Conservation (phyloP, 108 stramenopile species). For the Fragilariopsis cylindrus region DNA sequence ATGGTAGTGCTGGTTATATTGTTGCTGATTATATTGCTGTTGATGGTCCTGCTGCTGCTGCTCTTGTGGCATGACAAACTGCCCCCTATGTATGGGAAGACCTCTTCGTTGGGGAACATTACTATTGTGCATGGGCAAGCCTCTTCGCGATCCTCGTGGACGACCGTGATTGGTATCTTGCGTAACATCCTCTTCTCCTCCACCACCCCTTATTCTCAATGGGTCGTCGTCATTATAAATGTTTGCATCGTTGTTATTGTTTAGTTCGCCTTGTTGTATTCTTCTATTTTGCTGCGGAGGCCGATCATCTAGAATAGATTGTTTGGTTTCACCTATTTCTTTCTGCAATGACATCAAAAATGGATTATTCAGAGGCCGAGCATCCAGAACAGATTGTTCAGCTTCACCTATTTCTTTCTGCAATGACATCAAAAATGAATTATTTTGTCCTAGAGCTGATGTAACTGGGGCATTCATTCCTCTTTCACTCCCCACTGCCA, state of each 20-base stretch:
- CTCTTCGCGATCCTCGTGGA: constrained; percentile 11
- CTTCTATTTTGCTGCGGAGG: background rate
- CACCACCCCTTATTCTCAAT: constrained; percentile 13
- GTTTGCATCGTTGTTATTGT: too few species aligned
- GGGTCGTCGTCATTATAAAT: background rate
- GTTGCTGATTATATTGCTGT: background rate
- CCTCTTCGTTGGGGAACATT: background rate
- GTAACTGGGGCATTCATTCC: background rate
- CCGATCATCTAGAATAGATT: background rate
- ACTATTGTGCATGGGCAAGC: constrained; percentile 13
- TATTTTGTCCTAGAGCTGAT: background rate
- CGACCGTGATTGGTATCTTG: background rate
- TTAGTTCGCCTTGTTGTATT: background rate
- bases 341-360: background rate
- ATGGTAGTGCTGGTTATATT: background rate
- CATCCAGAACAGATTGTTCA: too few species aligned
- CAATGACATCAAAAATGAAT: background rate
- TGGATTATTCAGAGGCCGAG: background rate
- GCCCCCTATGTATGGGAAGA: background rate
- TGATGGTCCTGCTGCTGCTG: background rate
- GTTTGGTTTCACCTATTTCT: background rate
- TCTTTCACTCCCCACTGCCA: too few species aligned
- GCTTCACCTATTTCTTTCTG: background rate
- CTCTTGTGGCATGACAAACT: background rate
- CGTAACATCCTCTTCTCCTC: background rate